phyloP scores from a whole-genome alignment of 169 alveolate genomes.

The Cyclospora cayetanensis region DNA sequence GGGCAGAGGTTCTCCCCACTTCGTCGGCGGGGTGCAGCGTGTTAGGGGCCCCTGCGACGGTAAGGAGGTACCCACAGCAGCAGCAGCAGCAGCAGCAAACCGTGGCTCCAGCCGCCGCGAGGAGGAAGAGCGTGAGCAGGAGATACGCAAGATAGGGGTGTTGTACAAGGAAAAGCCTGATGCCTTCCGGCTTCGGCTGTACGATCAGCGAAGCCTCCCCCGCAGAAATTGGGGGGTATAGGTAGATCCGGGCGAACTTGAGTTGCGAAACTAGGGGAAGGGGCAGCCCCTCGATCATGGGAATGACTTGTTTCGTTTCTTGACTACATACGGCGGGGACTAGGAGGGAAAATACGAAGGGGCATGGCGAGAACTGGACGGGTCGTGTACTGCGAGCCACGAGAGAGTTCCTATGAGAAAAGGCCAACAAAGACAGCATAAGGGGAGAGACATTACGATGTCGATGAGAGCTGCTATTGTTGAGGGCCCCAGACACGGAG shows the following conservation, averaged over 20 bases:
- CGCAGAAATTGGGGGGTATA: conserved; percentile 39
- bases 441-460: neutral
- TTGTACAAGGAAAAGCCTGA: conserved; percentile 1
- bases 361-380: neutral
- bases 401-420: neutral
- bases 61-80: conserved; percentile 30
- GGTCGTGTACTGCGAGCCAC: conserved; percentile 35
- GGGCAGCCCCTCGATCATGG: neutral
- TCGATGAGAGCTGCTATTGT: conserved; percentile 29
- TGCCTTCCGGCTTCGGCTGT: conserved; percentile 34
- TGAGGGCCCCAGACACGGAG: neutral
- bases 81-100: neutral
- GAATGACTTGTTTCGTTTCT: neutral
- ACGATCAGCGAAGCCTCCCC: neutral
- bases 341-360: neutral
- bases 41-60: neutral
- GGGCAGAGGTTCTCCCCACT: neutral
- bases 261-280: neutral
- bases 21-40: neutral
- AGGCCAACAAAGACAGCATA: conserved; percentile 40
- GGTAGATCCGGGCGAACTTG: conserved; percentile 31
- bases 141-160: neutral
- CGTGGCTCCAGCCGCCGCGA: neutral
- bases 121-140: conserved; percentile 45
- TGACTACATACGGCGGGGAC: neutral